Percentiles rank a stretch among this genome's conserved stretches.
Evolutionary conservation across 1,139 yeast species (phyloP).

Genomic region (Blastobotrys capitulatus): DNA sequence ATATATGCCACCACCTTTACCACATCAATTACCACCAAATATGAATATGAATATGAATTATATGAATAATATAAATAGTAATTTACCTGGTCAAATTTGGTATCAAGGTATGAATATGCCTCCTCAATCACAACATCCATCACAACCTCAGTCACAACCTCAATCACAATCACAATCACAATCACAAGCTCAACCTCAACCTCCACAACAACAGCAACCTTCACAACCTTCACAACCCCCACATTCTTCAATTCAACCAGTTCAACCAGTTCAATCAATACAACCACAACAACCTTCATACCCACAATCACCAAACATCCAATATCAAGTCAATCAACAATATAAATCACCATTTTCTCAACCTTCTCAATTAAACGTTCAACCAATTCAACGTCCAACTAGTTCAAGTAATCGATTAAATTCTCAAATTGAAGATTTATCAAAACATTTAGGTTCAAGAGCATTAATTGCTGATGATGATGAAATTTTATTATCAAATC

Average conservation of each 20-base stretch:
- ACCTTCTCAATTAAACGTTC: not conserved
- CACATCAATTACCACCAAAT: not conserved
- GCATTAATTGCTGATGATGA: slow-evolving; percentile 23
- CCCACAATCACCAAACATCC: too few relatives aligned
- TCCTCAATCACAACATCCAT: slow-evolving; percentile 10
- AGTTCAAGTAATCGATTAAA: slow-evolving; percentile 8
- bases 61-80: not conserved
- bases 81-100: not conserved
- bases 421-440: slow-evolving; percentile 19
- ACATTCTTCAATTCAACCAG: not conserved
- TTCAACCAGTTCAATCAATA: not conserved
- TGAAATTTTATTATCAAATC: not conserved
- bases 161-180: not conserved
- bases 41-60: not conserved
- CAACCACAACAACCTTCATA: too few relatives aligned
- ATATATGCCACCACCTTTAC: slow-evolving; percentile 6
- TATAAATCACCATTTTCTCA: not conserved
- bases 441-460: slow-evolving; percentile 24
- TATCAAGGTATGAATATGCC: too few relatives aligned
- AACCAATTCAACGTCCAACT: slow-evolving; percentile 11
- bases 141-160: not conserved
- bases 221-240: too few relatives aligned
- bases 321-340: too few relatives aligned
- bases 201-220: slow-evolving; percentile 8
- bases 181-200: slow-evolving; percentile 3